Conservation (phyloP, 1,284 basidiomycete genomes). For the Ustilago trichophora region DNA sequence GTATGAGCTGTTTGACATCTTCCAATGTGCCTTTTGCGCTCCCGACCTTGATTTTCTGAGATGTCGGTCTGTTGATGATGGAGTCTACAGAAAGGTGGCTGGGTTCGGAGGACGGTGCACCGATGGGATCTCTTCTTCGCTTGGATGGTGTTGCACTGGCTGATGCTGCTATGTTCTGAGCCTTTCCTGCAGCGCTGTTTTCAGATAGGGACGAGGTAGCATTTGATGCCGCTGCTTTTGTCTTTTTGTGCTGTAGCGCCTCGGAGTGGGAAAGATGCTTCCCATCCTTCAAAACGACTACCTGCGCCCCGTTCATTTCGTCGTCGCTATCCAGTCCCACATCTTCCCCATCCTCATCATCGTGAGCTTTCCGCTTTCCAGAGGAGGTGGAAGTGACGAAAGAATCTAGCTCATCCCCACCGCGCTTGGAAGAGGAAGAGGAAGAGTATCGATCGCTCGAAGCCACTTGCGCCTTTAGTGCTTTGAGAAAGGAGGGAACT, state of each 20-base stretch:
- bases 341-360: slow-evolving; percentile 1
- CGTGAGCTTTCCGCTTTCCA: background rate
- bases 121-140: no score
- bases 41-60: background rate
- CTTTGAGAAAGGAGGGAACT: slow-evolving; percentile 29
- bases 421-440: background rate
- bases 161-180: slow-evolving; percentile 13
- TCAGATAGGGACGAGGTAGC: background rate
- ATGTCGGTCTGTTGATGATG: background rate
- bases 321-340: slow-evolving; percentile 28
- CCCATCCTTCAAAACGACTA: slow-evolving; percentile 56
- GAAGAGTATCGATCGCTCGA: slow-evolving; percentile 6
- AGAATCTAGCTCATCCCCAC: slow-evolving; percentile 14
- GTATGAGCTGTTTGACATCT: slow-evolving; percentile 39
- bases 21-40: slow-evolving; percentile 2
- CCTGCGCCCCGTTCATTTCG: slow-evolving; percentile 48
- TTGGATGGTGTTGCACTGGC: no score
- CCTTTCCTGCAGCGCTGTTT: background rate
- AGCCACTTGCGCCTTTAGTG: slow-evolving; percentile 34
- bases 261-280: slow-evolving; percentile 51
- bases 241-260: slow-evolving; percentile 13
- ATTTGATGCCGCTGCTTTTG: no score
- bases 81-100: no score
- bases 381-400: slow-evolving; percentile 29
- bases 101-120: no score